These are phyloP conservation scores for Venturia carpophila DNA, from an alignment of 2,329 filamentous ascomycete species.

Conservation along the genomic window DNA sequence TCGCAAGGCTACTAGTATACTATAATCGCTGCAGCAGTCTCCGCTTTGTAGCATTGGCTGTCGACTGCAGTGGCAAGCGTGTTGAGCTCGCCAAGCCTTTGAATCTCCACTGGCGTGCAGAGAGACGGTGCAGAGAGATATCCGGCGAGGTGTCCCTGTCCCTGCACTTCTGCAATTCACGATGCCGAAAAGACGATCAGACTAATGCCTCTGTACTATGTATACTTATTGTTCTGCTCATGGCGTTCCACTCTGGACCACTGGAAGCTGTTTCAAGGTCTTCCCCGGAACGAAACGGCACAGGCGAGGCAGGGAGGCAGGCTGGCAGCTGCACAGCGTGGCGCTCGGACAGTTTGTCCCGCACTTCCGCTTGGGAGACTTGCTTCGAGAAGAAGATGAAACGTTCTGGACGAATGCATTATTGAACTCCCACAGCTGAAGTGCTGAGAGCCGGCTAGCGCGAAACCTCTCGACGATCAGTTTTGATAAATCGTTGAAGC, in stretches of 20 bases:
- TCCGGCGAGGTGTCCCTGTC: neutral
- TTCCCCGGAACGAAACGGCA: neutral
- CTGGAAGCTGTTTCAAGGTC: neutral
- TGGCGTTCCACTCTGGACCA: neutral
- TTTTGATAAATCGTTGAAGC: neutral
- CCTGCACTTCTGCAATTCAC: too few relatives aligned
- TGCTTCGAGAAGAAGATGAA: neutral
- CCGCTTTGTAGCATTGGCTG: neutral
- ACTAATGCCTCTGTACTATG: neutral
- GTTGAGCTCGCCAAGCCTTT: neutral
- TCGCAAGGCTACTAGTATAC: neutral
- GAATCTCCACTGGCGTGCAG: neutral
- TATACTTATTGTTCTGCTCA: neutral
- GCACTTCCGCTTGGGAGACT: neutral
- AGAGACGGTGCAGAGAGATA: neutral
- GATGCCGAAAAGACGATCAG: neutral
- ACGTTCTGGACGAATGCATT: neutral
- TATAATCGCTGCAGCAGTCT: neutral
- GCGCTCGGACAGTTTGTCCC: neutral
- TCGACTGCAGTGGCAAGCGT: neutral
- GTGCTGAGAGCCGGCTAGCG: neutral
- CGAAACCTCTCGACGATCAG: neutral
- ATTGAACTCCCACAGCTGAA: neutral
- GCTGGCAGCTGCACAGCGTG: neutral
- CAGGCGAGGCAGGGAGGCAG: neutral